Evolutionary conservation across 768 basidiomycete genomes (phyloP), one percentile per base, ranked within the genome.

Genomic region (Gyrodon lividus): DNA sequence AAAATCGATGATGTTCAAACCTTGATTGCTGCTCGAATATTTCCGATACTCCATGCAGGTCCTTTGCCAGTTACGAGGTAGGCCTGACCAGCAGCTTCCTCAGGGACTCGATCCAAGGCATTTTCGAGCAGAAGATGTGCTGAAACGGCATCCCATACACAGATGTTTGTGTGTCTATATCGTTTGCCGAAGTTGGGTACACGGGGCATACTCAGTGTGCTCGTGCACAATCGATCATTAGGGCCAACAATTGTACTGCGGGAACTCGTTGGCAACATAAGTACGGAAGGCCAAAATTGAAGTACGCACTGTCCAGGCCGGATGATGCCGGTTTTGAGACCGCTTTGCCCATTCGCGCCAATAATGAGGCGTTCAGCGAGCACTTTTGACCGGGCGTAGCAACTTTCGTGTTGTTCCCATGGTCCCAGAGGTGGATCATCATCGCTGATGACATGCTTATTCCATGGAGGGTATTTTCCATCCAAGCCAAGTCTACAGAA

Each of bases 371-470:
- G 68, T 63, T 84, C 82, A 1, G 80, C 81, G 47, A 73, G 58
- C 9, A 74, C 72, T 62, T 84, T 84, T 37, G 81, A 80, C 35
- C 72, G 70, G 58, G 79, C 77, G 61, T 85, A 85, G 22, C 75
- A 75, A 58, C 77, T 78, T 24, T 76, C 57, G 0, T 70, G 63
- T 14, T 61, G 58, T 1, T 64, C 64, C 2, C 73, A 70, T 52
- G 70, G 70, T 2, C 69, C 67, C 48, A 80, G 52, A 12, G 77
- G 69, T 60, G 80, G 76, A 59, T 83, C 80, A 24, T 71, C 74
- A 60, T 80, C 77, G 56, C 74, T 72, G 39, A 81, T 58, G 52
- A 53, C 43, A 33, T 39, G 37, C 9, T 59, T 59, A 26, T 55
- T 50, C 37, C 43, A 43, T 8, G 30, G 16, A 9, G 44, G 28